Evolutionary conservation across 2,329 filamentous ascomycete species (phyloP), one percentile per base, ranked within the genome.

Genomic region (Exophiala viscosa): DNA sequence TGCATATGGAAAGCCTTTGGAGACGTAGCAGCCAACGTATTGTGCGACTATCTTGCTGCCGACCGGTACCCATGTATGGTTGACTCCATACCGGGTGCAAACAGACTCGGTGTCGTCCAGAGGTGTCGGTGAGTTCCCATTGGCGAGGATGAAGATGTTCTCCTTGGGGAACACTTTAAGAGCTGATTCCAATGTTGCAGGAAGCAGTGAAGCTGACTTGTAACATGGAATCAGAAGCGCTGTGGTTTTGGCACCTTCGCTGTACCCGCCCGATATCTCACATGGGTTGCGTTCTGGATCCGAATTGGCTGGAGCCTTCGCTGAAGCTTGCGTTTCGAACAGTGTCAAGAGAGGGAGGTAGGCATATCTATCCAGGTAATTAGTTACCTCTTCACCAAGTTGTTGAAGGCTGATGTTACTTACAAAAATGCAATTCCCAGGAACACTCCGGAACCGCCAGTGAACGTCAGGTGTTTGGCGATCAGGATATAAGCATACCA

Each of bases 31-130:
- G 9, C 76, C 76, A 2, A 77, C 74, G 45, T 76, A 78, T 43
- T 77, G 72, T 1, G 76, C 76, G 3, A 76, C 70, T 36, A 77
- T 75, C 59, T 78, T 78, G 0, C 71, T 75, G 1, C 75, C 75
- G 6, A 77, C 68, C 0, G 75, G 74, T 5, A 68, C 70, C 75
- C 76, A 78, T 43, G 76, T 63, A 54, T 78, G 73, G 47, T 76
- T 75, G 9, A 77, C 75, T 9, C 73, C 73, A 39, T 72, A 76
- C 1, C 59, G 58, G 0, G 60, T 61, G 55, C 74, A 76, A 14
- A 78, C 65, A 3, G 73, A 69, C 50, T 75, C 74, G 0, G 76
- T 78, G 33, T 75, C 67, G 56, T 78, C 76, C 1, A 77, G 62
- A 1, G 76, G 75, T 0, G 66, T 71, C 1, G 70, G 66, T 11